Conservation (phyloP, 176 grass and related monocot genomes). For the Eragrostis nindensis region DNA sequence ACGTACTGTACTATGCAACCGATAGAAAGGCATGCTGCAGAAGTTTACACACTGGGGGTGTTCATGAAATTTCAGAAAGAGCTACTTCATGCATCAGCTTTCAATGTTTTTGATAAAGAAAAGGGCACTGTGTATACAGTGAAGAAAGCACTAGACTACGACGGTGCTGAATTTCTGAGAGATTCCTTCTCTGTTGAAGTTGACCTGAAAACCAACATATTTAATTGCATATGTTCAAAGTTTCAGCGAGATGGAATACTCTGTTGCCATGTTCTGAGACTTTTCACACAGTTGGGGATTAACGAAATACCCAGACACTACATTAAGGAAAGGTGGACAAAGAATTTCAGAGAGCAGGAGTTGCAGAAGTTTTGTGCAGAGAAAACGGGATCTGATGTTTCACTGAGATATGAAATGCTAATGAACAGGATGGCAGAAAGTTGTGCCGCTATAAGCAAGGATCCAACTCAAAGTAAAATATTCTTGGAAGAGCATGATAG, state of each 20-base stretch:
- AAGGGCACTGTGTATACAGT: background rate
- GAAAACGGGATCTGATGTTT: background rate
- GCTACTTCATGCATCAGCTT: background rate
- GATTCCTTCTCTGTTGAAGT: background rate
- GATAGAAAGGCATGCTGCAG: constrained; percentile 3
- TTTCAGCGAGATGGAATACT: constrained; percentile 32
- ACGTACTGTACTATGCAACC: background rate
- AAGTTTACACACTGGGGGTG: background rate
- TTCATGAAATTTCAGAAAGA: constrained; percentile 19
- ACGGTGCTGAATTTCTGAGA: background rate
- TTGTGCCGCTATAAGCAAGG: background rate
- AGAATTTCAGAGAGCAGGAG: background rate
- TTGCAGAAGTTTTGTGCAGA: background rate
- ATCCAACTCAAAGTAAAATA: background rate
- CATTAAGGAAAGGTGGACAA: constrained; percentile 39
- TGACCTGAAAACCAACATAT: background rate
- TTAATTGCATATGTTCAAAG: constrained; percentile 36
- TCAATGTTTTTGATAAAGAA: background rate
- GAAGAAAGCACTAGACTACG: background rate
- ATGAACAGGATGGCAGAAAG: background rate
- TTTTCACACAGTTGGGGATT: constrained; percentile 31
- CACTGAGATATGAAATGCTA: background rate
- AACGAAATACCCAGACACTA: background rate
- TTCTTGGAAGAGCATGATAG: background rate
- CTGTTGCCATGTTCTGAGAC: constrained; percentile 36